A percentile compares a stretch with the other conserved stretches of the same genome.
Evolutionary conservation across 208 protist genomes (phyloP).

Genomic region (Trypanosoma caninum): DNA sequence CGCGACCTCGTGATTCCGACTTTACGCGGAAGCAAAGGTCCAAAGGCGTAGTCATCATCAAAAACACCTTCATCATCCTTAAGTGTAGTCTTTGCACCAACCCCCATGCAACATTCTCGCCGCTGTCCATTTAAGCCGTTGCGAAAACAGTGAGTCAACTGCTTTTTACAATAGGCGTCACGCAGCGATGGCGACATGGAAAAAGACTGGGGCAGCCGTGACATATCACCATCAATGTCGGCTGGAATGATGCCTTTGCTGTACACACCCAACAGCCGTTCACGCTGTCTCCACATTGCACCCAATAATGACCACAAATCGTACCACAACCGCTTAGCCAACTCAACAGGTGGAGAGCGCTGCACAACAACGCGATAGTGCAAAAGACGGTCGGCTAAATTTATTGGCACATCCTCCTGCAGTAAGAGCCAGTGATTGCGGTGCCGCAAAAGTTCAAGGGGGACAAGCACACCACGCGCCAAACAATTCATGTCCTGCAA

Average conservation of each 20-base stretch:
- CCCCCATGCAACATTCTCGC: neutral
- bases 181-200: constrained; percentile 1
- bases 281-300: constrained; percentile 69
- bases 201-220: constrained; percentile 1
- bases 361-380: constrained; percentile 43
- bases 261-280: constrained; percentile 53
- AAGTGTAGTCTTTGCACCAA: neutral
- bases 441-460: constrained; percentile 49
- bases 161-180: constrained; percentile 6
- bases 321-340: constrained; percentile 42
- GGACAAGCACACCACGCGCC: constrained; percentile 39
- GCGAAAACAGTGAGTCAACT: neutral
- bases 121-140: neutral
- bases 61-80: constrained; percentile 21
- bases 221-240: constrained; percentile 3
- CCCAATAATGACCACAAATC: constrained; percentile 56
- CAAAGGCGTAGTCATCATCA: constrained; percentile 60
- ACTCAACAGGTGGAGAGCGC: constrained; percentile 15
- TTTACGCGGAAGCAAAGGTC: constrained; percentile 53
- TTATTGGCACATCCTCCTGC: constrained; percentile 58
- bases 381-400: constrained; percentile 41
- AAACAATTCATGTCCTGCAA: constrained; percentile 49
- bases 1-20: constrained; percentile 39
- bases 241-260: constrained; percentile 1
- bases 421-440: constrained; percentile 61